Evolutionary conservation across 169 alveolate species (phyloP), one percentile per base, ranked within the genome.

Genomic region (Theileria orientalis): DNA sequence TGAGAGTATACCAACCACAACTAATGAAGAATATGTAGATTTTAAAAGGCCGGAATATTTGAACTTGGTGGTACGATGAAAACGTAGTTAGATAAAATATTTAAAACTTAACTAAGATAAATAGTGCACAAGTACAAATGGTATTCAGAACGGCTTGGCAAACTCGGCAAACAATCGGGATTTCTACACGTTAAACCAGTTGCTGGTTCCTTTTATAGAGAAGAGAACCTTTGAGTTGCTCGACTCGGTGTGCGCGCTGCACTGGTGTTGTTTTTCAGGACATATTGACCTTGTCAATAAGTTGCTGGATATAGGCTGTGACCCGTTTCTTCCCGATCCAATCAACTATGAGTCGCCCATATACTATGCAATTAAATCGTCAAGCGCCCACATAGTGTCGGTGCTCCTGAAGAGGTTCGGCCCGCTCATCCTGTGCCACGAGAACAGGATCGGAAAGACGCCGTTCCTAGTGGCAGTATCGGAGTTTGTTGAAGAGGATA

Each of bases 401-500:
- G 56, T 70, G 54, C 74, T 78, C 72, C 83, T 84, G 51, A 76
- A 85, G 59, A 68, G 87, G 8, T 88, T 82, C 74, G 92, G 94
- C 61, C 73, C 79, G 21, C 73, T 80, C 56, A 64, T 92, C 41
- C 60, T 90, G 35, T 87, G 84, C 75, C 92, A 92, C 69, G 87
- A 86, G 46, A 73, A 61, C 27, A 84, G 83, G 47, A 79, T 85
- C 54, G 70, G 87, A 29, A 84, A 73, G 76, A 85, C 90, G 29
- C 94, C 95, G 16, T 91, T 93, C 77, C 59, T 93, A 42, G 74
- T 91, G 19, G 96, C 97, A 40, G 95, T 94, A 19, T 77, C 96
- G 27, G 96, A 93, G 74, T 70, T 68, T 30, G 74, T 82, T 9
- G 96, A 90, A 51, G 96, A 91, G 14, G 77, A 86, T 51, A 76